Percentiles rank a stretch among this genome's conserved stretches.
Evolutionary conservation across 2,329 filamentous ascomycete species (phyloP).

Genomic region (Fusarium goolgardi): DNA sequence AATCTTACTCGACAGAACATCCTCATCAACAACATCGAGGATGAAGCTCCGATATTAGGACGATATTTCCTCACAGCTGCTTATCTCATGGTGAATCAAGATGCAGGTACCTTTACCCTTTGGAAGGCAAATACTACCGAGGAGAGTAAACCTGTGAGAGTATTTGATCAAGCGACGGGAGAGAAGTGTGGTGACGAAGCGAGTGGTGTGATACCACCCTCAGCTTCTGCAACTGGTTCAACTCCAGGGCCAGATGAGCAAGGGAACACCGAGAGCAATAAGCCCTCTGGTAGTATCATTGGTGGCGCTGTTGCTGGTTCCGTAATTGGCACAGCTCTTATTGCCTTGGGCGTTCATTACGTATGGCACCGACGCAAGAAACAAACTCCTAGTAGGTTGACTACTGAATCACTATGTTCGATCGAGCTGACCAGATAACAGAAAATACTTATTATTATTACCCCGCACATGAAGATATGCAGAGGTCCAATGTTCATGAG

Average conservation of each 20-base stretch:
- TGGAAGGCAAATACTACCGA: conserved; percentile 50
- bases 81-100: conserved; percentile 53
- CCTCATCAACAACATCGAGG: conserved; percentile 39
- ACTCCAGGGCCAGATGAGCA: not conserved
- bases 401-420: too few relatives aligned
- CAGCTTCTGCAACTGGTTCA: not conserved
- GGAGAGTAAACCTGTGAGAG: conserved; percentile 15
- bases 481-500: conserved; percentile 2
- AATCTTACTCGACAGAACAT: conserved; percentile 40
- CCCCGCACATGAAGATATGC: conserved; percentile 8
- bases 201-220: conserved; percentile 27
- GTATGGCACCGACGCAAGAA: not conserved
- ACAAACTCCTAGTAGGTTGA: not conserved
- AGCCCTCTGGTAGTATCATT: conserved; percentile 9
- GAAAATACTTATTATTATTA: conserved; percentile 11
- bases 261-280: not conserved
- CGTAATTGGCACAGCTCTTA: conserved; percentile 4
- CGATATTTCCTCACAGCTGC: conserved; percentile 52
- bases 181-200: conserved; percentile 16
- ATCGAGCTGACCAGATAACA: not conserved
- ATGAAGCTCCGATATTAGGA: conserved; percentile 45
- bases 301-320: conserved; percentile 20
- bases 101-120: conserved; percentile 50
- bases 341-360: conserved; percentile 13
- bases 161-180: conserved; percentile 19